A percentile compares a stretch with the other conserved stretches of the same genome.
phyloP scores from a whole-genome alignment of 306 rosid species.

The Prunus dulcis region DNA sequence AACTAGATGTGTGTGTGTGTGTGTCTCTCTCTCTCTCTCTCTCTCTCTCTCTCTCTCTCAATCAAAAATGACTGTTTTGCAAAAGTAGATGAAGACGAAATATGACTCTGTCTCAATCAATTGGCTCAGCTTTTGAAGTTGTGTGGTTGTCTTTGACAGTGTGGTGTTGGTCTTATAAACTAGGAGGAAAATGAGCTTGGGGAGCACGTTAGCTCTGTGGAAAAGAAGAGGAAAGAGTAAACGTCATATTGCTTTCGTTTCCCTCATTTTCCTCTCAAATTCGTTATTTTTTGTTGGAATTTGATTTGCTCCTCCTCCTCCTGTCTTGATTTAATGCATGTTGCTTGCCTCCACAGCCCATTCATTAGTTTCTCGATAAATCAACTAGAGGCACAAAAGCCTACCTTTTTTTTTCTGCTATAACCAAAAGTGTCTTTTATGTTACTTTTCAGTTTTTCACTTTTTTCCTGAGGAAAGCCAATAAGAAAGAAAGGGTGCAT shows the following conservation, averaged over 20 bases:
- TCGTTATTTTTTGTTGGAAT: constrained; percentile 18
- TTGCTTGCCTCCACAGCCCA: background rate
- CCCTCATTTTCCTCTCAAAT: constrained; percentile 26
- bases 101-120: background rate
- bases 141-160: background rate
- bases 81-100: background rate
- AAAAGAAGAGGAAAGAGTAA: constrained; percentile 35
- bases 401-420: background rate
- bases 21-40: background rate
- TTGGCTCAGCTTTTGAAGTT: background rate
- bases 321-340: background rate
- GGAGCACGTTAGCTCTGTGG: constrained; percentile 46
- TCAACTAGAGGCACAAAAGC: background rate
- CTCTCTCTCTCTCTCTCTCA: background rate
- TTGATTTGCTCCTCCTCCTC: background rate
- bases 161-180: constrained; percentile 1
- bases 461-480: background rate
- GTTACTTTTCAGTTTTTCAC: background rate
- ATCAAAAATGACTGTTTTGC: no score
- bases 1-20: background rate
- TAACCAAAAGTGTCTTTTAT: background rate
- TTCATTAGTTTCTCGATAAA: background rate
- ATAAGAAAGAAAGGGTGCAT: background rate
- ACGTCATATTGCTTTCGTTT: constrained; percentile 43
- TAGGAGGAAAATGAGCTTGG: constrained; percentile 31